A percentile compares a stretch with the other conserved stretches of the same genome.
Evolutionary conservation across 2,329 filamentous ascomycete genomes (phyloP).

Genomic region (Berkeleyomyces basicola): DNA sequence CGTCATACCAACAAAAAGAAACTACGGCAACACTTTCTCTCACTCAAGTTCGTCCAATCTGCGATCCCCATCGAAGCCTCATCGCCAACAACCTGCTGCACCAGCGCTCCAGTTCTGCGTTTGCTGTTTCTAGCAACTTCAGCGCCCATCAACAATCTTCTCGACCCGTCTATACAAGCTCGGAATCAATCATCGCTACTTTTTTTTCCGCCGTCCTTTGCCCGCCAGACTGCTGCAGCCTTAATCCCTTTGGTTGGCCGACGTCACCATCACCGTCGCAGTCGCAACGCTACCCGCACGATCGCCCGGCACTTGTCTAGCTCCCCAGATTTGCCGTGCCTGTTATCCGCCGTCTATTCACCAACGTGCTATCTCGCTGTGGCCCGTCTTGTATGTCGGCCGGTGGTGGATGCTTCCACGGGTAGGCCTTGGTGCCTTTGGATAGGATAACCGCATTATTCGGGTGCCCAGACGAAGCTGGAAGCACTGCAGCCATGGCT

Average conservation of each 20-base stretch:
- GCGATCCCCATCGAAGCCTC: background rate
- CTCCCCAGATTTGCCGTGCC: background rate
- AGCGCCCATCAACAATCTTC: background rate
- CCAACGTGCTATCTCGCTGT: background rate
- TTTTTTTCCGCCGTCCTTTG: background rate
- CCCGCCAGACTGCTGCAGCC: background rate
- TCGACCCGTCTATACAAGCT: background rate
- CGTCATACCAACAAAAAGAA: background rate
- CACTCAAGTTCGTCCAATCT: background rate
- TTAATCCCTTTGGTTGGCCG: background rate
- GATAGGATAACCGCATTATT: background rate
- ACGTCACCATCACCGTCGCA: background rate
- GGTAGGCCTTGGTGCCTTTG: conserved; percentile 1
- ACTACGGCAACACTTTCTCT: background rate
- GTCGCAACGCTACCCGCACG: background rate
- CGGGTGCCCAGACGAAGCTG: no score
- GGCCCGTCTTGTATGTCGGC: background rate
- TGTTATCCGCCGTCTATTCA: background rate
- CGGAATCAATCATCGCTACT: background rate
- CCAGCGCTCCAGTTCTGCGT: background rate
- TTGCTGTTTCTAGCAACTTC: background rate
- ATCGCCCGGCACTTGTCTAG: no score
- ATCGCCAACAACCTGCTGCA: background rate
- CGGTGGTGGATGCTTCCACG: background rate
- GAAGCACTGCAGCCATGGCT: background rate